Percentiles rank a stretch among this genome's conserved stretches.
These are phyloP conservation scores for Jaminaea rosea DNA, from an alignment of 1,284 basidiomycete species.

Conservation along the genomic window DNA sequence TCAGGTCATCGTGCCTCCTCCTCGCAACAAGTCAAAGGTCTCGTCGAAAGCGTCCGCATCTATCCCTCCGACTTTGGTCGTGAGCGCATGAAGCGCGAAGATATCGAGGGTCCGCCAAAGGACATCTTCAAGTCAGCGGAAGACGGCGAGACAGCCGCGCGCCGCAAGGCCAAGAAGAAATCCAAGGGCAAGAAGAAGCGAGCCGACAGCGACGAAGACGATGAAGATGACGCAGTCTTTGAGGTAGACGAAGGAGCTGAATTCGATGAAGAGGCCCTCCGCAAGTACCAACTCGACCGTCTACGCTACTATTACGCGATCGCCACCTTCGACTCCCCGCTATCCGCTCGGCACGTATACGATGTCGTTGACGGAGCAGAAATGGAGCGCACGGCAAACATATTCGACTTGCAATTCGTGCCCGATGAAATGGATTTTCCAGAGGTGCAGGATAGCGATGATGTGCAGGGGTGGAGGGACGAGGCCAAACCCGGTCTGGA, in stretches of 20 bases:
- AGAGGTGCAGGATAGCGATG: constrained; percentile 39
- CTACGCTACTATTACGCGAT: constrained; percentile 94
- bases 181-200: constrained; percentile 40
- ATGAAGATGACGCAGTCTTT: constrained; percentile 50
- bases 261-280: constrained; percentile 70
- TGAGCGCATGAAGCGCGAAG: constrained; percentile 74
- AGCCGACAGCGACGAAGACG: constrained; percentile 58
- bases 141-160: background rate
- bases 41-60: constrained; percentile 52
- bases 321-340: constrained; percentile 72
- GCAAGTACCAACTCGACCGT: constrained; percentile 88
- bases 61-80: constrained; percentile 93
- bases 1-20: background rate
- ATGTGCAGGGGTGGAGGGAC: constrained; percentile 56
- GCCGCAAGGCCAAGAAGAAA: constrained; percentile 41
- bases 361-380: constrained; percentile 87
- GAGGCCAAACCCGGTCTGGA: constrained; percentile 64
- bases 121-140: constrained; percentile 60
- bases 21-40: constrained; percentile 24
- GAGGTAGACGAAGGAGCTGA: constrained; percentile 45
- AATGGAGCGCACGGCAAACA: constrained; percentile 90
- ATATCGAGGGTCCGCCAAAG: constrained; percentile 76
- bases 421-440: constrained; percentile 73
- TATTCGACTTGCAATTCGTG: constrained; percentile 69
- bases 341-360: constrained; percentile 72